A percentile compares a stretch with the other conserved stretches of the same genome.
Evolutionary conservation across 2,329 filamentous ascomycete genomes (phyloP).

Genomic region (Teratosphaeria destructans): DNA sequence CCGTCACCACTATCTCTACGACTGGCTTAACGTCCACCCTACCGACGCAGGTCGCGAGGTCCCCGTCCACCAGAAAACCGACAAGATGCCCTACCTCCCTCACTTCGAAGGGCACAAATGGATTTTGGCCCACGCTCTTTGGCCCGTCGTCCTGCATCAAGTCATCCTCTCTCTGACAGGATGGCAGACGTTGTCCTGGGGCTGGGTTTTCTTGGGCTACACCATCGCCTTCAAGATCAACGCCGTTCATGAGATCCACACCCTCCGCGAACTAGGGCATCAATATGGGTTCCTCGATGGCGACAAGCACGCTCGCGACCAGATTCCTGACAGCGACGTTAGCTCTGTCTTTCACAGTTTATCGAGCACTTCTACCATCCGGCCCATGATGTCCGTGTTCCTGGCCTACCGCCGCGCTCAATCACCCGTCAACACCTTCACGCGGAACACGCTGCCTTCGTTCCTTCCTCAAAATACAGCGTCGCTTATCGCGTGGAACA

Average conservation of each 20-base stretch:
- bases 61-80: slow-evolving; percentile 32
- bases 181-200: slow-evolving; percentile 21
- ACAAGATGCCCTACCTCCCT: slow-evolving; percentile 32
- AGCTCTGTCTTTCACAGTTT: background rate
- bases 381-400: slow-evolving; percentile 24
- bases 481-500: slow-evolving; percentile 12
- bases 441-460: background rate
- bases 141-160: slow-evolving; percentile 32
- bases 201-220: slow-evolving; percentile 28
- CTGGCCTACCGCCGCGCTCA: slow-evolving; percentile 20
- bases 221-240: slow-evolving; percentile 30
- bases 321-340: slow-evolving; percentile 27
- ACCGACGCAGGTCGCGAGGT: slow-evolving; percentile 18
- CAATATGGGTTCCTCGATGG: slow-evolving; percentile 34
- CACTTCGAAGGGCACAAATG: slow-evolving; percentile 30
- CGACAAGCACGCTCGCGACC: slow-evolving; percentile 34
- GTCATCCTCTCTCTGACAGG: slow-evolving; percentile 24
- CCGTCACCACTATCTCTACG: background rate
- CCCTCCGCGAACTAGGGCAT: slow-evolving; percentile 31
- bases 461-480: background rate
- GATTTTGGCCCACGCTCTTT: slow-evolving; percentile 29
- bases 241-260: slow-evolving; percentile 31
- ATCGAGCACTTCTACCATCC: background rate
- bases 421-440: slow-evolving; percentile 8
- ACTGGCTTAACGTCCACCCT: background rate